phyloP scores from a whole-genome alignment of 768 basidiomycete species.

The Naganishia kalamii region DNA sequence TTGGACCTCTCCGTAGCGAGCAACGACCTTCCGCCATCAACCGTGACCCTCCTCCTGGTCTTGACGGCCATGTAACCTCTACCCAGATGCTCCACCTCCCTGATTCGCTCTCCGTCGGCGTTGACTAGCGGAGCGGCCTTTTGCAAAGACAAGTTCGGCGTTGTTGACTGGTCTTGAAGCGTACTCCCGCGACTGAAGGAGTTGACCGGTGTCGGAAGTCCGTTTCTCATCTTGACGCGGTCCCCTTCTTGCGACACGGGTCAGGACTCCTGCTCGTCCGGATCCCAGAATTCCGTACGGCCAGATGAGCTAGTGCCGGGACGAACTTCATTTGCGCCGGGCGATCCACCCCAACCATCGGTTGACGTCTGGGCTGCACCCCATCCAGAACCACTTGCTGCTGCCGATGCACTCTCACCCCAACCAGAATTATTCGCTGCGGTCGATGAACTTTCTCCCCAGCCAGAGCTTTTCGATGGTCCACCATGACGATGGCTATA shows the following conservation, averaged over 20 bases:
- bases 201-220: neutral
- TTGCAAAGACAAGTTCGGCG: neutral
- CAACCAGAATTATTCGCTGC: too few relatives aligned
- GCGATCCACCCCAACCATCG: too few relatives aligned
- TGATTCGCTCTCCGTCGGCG: neutral
- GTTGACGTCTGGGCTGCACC: too few relatives aligned
- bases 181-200: neutral
- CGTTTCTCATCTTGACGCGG: neutral
- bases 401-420: too few relatives aligned
- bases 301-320: neutral
- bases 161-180: neutral
- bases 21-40: conserved; percentile 12
- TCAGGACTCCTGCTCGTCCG: neutral
- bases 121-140: neutral
- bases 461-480: too few relatives aligned
- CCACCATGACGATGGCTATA: too few relatives aligned
- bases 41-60: conserved; percentile 18
- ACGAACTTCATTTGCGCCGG: neutral
- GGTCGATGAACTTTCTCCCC: too few relatives aligned
- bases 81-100: conserved; percentile 13
- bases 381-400: too few relatives aligned
- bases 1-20: conserved; percentile 15
- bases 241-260: neutral
- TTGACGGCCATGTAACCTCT: conserved; percentile 19
- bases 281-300: neutral